These are phyloP conservation scores for Epithele typhae DNA, from an alignment of 768 basidiomycete genomes.

Conservation along the genomic window DNA sequence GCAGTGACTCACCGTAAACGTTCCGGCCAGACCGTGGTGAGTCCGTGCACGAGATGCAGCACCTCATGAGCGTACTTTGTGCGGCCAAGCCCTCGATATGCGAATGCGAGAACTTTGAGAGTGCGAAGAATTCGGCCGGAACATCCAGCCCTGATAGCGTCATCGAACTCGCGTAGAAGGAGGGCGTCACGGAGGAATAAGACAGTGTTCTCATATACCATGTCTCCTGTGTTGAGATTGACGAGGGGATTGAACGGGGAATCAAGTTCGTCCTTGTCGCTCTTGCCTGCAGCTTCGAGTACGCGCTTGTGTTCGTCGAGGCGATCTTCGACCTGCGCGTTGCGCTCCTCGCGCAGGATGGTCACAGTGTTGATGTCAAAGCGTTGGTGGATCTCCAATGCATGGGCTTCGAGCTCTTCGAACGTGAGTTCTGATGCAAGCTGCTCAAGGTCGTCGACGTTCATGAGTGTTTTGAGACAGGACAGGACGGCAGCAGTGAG, in stretches of 20 bases:
- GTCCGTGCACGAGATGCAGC: constrained; percentile 13
- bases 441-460: constrained; percentile 12
- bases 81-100: constrained; percentile 24
- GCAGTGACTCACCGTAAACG: constrained; percentile 6
- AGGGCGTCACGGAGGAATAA: constrained; percentile 28
- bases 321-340: no score
- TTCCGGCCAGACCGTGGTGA: constrained; percentile 16
- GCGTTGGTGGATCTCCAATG: constrained; percentile 16
- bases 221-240: no score
- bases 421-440: constrained; percentile 18
- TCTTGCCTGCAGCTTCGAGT: no score
- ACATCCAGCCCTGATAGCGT: constrained; percentile 27
- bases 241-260: no score
- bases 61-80: constrained; percentile 26
- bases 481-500: constrained; percentile 27
- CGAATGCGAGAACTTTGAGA: constrained; percentile 20
- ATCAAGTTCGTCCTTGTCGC: no score
- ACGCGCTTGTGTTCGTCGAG: no score
- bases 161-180: constrained; percentile 22
- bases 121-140: constrained; percentile 25
- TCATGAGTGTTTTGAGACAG: constrained; percentile 23
- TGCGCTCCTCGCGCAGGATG: no score
- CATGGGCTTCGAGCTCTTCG: constrained; percentile 20
- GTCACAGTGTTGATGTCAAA: no score
- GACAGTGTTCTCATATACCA: constrained; percentile 21